These are phyloP conservation scores for Shiraia sp. DNA, from an alignment of 2,329 filamentous ascomycete genomes.

Conservation along the genomic window DNA sequence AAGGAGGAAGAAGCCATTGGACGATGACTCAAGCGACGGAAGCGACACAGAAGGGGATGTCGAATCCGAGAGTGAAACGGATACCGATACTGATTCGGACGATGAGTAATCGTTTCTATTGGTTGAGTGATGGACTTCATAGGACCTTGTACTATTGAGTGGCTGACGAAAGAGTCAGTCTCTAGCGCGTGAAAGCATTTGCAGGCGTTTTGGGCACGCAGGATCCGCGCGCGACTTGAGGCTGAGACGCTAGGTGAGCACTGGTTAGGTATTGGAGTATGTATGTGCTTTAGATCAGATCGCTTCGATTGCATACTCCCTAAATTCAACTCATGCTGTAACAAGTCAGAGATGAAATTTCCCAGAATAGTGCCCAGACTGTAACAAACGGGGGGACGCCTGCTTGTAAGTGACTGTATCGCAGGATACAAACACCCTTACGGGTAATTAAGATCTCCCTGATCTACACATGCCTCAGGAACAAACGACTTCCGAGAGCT, in stretches of 20 bases:
- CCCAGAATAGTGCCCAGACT: too few species aligned
- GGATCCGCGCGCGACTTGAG: slow-evolving; percentile 5
- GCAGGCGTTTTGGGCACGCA: slow-evolving; percentile 26
- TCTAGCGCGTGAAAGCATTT: slow-evolving; percentile 29
- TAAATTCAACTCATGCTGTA: too few species aligned
- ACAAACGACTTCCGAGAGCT: slow-evolving; percentile 12
- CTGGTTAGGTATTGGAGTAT: slow-evolving; percentile 8
- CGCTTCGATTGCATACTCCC: neutral
- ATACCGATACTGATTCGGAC: slow-evolving; percentile 49
- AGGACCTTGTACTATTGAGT: slow-evolving; percentile 13
- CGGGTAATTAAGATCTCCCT: slow-evolving; percentile 2
- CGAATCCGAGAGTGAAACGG: slow-evolving; percentile 55
- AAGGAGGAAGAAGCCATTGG: slow-evolving; percentile 62
- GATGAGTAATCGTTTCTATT: slow-evolving; percentile 35
- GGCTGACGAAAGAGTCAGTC: slow-evolving; percentile 5
- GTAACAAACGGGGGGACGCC: too few species aligned
- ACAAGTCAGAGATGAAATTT: too few species aligned
- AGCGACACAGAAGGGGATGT: slow-evolving; percentile 68
- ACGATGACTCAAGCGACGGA: slow-evolving; percentile 64
- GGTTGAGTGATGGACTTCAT: slow-evolving; percentile 7
- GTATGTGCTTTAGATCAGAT: slow-evolving; percentile 17
- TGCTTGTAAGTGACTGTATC: too few species aligned
- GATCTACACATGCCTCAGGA: slow-evolving; percentile 15
- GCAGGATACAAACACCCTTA: too few species aligned
- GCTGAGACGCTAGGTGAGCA: slow-evolving; percentile 7